Evolutionary conservation across 2,329 filamentous ascomycete species (phyloP).

Genomic region (Amesomyces nigricolor): DNA sequence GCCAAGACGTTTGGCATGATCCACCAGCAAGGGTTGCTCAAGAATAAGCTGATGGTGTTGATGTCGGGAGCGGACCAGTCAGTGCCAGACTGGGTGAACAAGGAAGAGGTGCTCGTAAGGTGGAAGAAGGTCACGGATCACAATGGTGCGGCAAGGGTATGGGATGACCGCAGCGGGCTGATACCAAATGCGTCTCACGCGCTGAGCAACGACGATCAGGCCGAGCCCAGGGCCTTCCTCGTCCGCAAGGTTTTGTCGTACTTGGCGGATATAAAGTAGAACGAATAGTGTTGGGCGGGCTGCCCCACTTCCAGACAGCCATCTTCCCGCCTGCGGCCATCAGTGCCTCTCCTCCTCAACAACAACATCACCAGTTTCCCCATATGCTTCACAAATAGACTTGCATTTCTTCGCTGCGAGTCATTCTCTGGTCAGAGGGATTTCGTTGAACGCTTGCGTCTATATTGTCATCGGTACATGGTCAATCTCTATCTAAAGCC

Average conservation of each 20-base stretch:
- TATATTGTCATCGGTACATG: not conserved
- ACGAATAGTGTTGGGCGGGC: too few relatives aligned
- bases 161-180: slow-evolving; percentile 45
- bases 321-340: too few relatives aligned
- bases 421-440: slow-evolving; percentile 35
- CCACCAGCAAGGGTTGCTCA: slow-evolving; percentile 34
- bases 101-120: slow-evolving; percentile 48
- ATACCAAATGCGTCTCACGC: slow-evolving; percentile 45
- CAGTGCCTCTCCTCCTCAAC: too few relatives aligned
- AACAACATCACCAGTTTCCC: too few relatives aligned
- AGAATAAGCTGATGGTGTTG: slow-evolving; percentile 55
- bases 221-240: slow-evolving; percentile 30
- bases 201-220: slow-evolving; percentile 43
- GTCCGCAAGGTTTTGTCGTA: slow-evolving; percentile 19
- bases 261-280: slow-evolving; percentile 7
- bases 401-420: too few relatives aligned
- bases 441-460: slow-evolving; percentile 32
- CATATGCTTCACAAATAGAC: too few relatives aligned
- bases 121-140: slow-evolving; percentile 46
- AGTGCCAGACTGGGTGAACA: slow-evolving; percentile 55
- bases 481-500: too few relatives aligned
- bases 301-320: too few relatives aligned
- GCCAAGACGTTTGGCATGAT: slow-evolving; percentile 59
- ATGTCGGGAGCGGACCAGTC: slow-evolving; percentile 61
- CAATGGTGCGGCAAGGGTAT: slow-evolving; percentile 32